Base-by-base conservation (phyloP, 208 protist species). In the Novymonas esmeraldas region DNA sequence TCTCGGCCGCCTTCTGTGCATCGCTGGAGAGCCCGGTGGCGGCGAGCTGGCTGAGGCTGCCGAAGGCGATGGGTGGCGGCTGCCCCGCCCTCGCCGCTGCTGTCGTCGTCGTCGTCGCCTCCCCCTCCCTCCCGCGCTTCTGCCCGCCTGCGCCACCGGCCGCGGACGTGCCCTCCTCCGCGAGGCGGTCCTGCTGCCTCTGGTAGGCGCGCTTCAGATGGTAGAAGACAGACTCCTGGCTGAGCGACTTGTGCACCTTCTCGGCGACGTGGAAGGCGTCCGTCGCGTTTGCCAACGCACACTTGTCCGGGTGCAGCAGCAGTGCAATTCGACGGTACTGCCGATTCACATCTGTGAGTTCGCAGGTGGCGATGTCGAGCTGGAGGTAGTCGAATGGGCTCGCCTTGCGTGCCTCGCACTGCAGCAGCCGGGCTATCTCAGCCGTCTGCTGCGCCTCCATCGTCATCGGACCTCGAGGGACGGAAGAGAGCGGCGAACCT, bases 231-330 rank as follows among this genome's bases (percentile, higher is more conserved):
- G 75, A 73, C 65, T 90, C 82, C 28, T 94, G 73, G 54, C 75
- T 90, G 28, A 97, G 74, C 16, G 81, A 78, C 63, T 86, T 88
- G 80, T 97, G 82, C 18, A 89, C 87, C 69, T 84, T 85, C 64
- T 97, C 89, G 6, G 86, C 92, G 5, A 86, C 77, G 48, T 89
- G 76, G 50, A 97, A 97, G 28, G 92, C 92, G 38, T 91, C 89
- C 11, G 78, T 66, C 54, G 87, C 84, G 51, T 89, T 74, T 18
- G 84, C 70, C 24, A 94, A 78, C 20, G 62, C 73, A 78, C 92
- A 97, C 86, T 97, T 97, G 69, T 97, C 92, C 11, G 92, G 92
- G 68, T 97, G 92, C 16, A 97, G 75, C 26, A 91, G 78, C 16
- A 97, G 63, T n/a, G 85, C 87, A 49, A 97, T 87, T 36, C 52